A percentile compares a stretch with the other conserved stretches of the same genome.
Evolutionary conservation across 768 basidiomycete genomes (phyloP).

Genomic region (Lactarius evosmus): DNA sequence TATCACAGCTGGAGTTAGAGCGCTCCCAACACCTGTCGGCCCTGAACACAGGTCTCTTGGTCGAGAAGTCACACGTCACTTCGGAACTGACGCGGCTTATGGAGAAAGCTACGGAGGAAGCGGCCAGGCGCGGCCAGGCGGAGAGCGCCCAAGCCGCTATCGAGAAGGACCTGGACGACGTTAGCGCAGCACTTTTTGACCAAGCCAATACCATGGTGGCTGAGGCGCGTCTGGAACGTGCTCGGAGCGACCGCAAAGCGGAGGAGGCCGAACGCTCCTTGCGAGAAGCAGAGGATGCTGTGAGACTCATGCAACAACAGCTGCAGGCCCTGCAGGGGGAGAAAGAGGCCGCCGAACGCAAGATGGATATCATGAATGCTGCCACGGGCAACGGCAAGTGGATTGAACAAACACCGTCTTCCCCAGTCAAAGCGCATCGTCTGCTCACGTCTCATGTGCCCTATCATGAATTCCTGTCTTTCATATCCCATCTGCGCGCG

Average conservation of each 20-base stretch:
- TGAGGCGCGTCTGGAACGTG: constrained; percentile 69
- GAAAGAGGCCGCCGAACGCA: constrained; percentile 58
- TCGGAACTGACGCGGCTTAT: constrained; percentile 89
- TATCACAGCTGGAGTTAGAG: constrained; percentile 80
- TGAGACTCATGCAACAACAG: constrained; percentile 78
- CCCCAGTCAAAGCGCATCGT: constrained; percentile 36
- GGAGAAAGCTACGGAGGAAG: constrained; percentile 94
- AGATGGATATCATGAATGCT: constrained; percentile 46
- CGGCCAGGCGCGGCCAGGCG: constrained; percentile 84
- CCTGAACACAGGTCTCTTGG: constrained; percentile 85
- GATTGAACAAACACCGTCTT: constrained; percentile 42
- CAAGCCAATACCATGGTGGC: constrained; percentile 99
- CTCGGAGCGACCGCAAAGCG: constrained; percentile 70
- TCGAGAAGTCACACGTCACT: constrained; percentile 89
- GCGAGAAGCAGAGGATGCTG: constrained; percentile 81
- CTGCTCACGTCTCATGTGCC: constrained; percentile 69
- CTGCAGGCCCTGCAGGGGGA: constrained; percentile 73
- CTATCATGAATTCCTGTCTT: constrained; percentile 76
- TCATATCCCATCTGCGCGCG: constrained; percentile 71
- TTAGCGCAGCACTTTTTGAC: constrained; percentile 84
- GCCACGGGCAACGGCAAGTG: constrained; percentile 70
- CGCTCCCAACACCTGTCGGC: constrained; percentile 84
- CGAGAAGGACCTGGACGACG: constrained; percentile 92
- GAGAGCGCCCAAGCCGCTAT: constrained; percentile 79
- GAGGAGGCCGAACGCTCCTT: constrained; percentile 74